These are phyloP conservation scores for Halophytophthora batemanensis DNA, from an alignment of 352 stramenopile species.

Conservation along the genomic window DNA sequence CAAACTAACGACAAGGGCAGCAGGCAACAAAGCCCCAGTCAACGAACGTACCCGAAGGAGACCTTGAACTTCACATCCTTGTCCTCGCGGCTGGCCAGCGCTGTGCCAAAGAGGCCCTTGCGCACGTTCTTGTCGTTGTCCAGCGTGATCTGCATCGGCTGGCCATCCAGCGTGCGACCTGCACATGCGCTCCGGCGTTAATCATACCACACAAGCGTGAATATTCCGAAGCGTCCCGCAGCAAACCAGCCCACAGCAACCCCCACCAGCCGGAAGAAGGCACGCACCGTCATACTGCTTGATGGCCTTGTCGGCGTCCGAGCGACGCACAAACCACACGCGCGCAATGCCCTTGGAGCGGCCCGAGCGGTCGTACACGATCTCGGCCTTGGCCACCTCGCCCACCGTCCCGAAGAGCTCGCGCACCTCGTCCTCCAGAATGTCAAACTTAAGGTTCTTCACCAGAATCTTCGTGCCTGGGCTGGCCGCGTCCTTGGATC, in stretches of 20 bases:
- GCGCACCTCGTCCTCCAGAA: slow-evolving; percentile 77
- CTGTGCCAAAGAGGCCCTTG: slow-evolving; percentile 74
- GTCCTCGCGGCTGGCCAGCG: slow-evolving; percentile 45
- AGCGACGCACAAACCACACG: slow-evolving; percentile 69
- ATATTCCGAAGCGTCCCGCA: neutral
- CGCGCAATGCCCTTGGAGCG: slow-evolving; percentile 76
- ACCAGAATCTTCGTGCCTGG: slow-evolving; percentile 73
- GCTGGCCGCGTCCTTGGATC: slow-evolving; percentile 37
- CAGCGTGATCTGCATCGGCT: slow-evolving; percentile 73
- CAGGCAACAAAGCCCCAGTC: neutral
- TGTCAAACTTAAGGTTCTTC: slow-evolving; percentile 85
- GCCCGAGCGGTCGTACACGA: slow-evolving; percentile 81
- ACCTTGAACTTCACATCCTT: slow-evolving; percentile 80
- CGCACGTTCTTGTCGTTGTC: slow-evolving; percentile 72
- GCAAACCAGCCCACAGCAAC: neutral
- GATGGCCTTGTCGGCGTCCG: slow-evolving; percentile 74
- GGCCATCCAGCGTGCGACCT: slow-evolving; percentile 73
- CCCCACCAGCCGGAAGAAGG: neutral
- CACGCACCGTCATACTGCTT: slow-evolving; percentile 79
- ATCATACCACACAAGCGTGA: neutral
- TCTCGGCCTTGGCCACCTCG: slow-evolving; percentile 75
- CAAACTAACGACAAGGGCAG: neutral
- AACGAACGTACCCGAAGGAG: slow-evolving; percentile 56
- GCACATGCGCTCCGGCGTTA: neutral
- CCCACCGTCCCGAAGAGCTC: slow-evolving; percentile 79